Evolutionary conservation across 805 yeast species (phyloP), one percentile per base, ranked within the genome.

Genomic region (Schwanniomyces polymorphus): DNA sequence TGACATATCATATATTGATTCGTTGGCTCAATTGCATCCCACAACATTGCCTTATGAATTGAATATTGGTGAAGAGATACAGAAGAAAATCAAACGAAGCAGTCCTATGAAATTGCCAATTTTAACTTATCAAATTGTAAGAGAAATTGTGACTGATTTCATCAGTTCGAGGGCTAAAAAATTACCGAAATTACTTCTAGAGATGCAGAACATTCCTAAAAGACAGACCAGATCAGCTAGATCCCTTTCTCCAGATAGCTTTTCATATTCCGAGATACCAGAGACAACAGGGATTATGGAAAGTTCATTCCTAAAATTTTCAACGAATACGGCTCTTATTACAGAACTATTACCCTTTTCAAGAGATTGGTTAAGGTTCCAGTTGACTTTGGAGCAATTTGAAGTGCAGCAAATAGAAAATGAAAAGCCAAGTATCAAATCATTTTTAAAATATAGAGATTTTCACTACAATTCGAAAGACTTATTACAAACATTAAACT

Each of bases 11-110:
- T 55, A 53, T 31, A 55, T 76, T 26, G 68, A 65, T 49, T 74
- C 72, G 4, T 53, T 66, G 7, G 57, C 57, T 8, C 55, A 53
- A n/a, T 44, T 67, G 12, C 51, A 43, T 2, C 70, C 68, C 18
- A 49, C 54, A 1, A 53, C 70, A 5, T 46, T 73, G 27, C 72
- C 75, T 2, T 70, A 65, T 46, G 83, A 78, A 50, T 50, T 59
- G n/a, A 63, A 69, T 46, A 54, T 70, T 5, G 70, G 74, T 0
- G 16, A 49, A 2, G 45, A 52, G 25, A 39, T 68, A n/a, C 27
- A 35, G 23, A 27, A 21, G 27, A 6, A 7, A 7, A 38, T 25
- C 11, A 18, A 29, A n/a, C 16, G 35, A 3, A 45, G 46, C 7
- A 31, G 28, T 8, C 3, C 27, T 6, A 12, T 33, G 2, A 50